phyloP scores from a whole-genome alignment of 1,284 basidiomycete species.

The Cystobasidium pallidum region DNA sequence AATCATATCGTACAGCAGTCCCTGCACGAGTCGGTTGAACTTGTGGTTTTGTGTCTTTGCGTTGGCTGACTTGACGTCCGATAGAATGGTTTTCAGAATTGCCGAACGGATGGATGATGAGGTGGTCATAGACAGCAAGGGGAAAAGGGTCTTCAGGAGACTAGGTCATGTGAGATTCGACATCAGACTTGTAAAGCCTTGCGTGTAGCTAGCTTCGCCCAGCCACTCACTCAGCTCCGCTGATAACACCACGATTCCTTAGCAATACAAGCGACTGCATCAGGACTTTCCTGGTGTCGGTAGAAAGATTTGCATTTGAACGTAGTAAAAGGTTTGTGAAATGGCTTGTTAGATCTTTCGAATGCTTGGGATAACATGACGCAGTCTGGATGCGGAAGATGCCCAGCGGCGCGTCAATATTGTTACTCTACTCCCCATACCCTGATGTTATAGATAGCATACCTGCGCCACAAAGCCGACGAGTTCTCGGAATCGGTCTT shows the following conservation, averaged over 20 bases:
- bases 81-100: slow-evolving; percentile 94
- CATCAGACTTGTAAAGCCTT: slow-evolving; percentile 45
- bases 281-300: slow-evolving; percentile 78
- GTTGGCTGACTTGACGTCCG: slow-evolving; percentile 92
- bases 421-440: background rate
- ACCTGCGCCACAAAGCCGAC: slow-evolving; percentile 84
- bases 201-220: no score
- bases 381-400: slow-evolving; percentile 65
- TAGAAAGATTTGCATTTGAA: slow-evolving; percentile 70
- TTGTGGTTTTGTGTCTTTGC: slow-evolving; percentile 88
- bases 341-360: slow-evolving; percentile 76
- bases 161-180: slow-evolving; percentile 58
- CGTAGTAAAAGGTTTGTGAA: slow-evolving; percentile 73
- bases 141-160: slow-evolving; percentile 86
- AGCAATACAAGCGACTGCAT: slow-evolving; percentile 90
- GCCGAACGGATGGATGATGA: slow-evolving; percentile 79
- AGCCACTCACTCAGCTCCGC: slow-evolving; percentile 77
- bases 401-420: background rate
- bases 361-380: slow-evolving; percentile 85
- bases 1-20: slow-evolving; percentile 94
- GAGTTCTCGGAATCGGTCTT: slow-evolving; percentile 81
- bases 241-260: slow-evolving; percentile 87
- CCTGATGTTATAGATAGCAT: slow-evolving; percentile 13
- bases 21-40: slow-evolving; percentile 93
- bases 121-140: slow-evolving; percentile 85